Evolutionary conservation across 1,284 basidiomycete species (phyloP).

Genomic region (Fomitopsis betulina): DNA sequence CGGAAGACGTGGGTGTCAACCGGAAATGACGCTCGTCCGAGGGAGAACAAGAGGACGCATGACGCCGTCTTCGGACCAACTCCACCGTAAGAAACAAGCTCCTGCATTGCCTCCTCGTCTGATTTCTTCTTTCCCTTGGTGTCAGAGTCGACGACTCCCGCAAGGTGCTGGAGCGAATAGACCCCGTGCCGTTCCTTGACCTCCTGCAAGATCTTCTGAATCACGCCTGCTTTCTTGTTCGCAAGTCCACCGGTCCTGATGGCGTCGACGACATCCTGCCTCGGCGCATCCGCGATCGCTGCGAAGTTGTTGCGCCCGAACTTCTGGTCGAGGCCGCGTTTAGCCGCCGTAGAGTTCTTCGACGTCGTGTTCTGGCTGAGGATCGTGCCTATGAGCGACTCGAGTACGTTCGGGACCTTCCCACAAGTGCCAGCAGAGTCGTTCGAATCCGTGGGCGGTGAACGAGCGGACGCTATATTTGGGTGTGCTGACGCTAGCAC

Average conservation of each 20-base stretch:
- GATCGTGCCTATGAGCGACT: slow-evolving; percentile 68
- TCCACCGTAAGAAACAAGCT: slow-evolving; percentile 62
- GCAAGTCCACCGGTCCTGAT: slow-evolving; percentile 71
- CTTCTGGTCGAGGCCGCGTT: slow-evolving; percentile 47
- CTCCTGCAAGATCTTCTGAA: slow-evolving; percentile 51
- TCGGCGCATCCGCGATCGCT: slow-evolving; percentile 50
- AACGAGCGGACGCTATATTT: slow-evolving; percentile 19
- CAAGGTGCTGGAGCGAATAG: slow-evolving; percentile 55
- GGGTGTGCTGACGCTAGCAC: slow-evolving; percentile 36
- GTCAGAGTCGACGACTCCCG: slow-evolving; percentile 25
- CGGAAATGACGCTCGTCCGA: slow-evolving; percentile 69
- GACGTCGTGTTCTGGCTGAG: slow-evolving; percentile 73
- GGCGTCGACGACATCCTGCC: slow-evolving; percentile 49
- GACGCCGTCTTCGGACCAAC: slow-evolving; percentile 80
- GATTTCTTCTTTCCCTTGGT: slow-evolving; percentile 16
- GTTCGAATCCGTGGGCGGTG: slow-evolving; percentile 20
- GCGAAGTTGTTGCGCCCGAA: slow-evolving; percentile 64
- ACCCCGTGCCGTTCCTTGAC: slow-evolving; percentile 50
- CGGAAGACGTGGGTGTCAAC: slow-evolving; percentile 77
- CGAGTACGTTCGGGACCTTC: slow-evolving; percentile 59
- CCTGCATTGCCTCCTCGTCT: slow-evolving; percentile 65
- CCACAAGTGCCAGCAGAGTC: slow-evolving; percentile 53
- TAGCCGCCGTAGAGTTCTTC: slow-evolving; percentile 62
- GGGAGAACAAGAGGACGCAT: slow-evolving; percentile 75
- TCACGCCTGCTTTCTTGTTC: slow-evolving; percentile 68